Percentiles rank a stretch among this genome's conserved stretches.
These are phyloP conservation scores for Dactylellina sp. DNA, from an alignment of 2,329 filamentous ascomycete species.

Conservation along the genomic window DNA sequence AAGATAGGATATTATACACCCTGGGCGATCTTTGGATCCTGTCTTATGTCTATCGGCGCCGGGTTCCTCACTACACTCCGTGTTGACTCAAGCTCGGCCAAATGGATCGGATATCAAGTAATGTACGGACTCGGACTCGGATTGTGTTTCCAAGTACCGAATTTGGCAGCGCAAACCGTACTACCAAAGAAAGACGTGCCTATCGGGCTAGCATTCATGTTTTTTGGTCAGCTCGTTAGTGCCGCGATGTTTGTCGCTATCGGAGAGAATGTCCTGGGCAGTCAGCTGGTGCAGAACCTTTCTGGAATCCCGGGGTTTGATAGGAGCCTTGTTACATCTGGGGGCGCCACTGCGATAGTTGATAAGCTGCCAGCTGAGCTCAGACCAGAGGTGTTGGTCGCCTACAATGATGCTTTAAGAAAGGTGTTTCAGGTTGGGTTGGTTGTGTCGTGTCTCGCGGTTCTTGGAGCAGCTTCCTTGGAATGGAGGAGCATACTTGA, in stretches of 20 bases:
- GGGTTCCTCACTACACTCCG: slow-evolving; percentile 69
- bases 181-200: slow-evolving; percentile 69
- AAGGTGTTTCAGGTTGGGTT: slow-evolving; percentile 73
- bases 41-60: slow-evolving; percentile 67
- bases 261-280: slow-evolving; percentile 69
- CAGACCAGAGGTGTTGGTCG: slow-evolving; percentile 69
- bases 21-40: slow-evolving; percentile 68
- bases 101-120: slow-evolving; percentile 65
- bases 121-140: slow-evolving; percentile 69
- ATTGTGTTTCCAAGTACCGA: slow-evolving; percentile 71
- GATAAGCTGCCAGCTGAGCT: slow-evolving; percentile 67
- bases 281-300: slow-evolving; percentile 63
- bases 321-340: slow-evolving; percentile 65
- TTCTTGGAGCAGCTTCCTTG: slow-evolving; percentile 69
- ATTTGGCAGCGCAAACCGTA: slow-evolving; percentile 71
- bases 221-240: slow-evolving; percentile 72
- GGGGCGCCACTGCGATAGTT: slow-evolving; percentile 72
- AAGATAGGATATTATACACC: slow-evolving; percentile 73
- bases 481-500: slow-evolving; percentile 72
- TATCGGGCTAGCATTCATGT: slow-evolving; percentile 69
- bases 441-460: slow-evolving; percentile 68
- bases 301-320: slow-evolving; percentile 58
- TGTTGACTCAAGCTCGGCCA: slow-evolving; percentile 64
- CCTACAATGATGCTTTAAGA: slow-evolving; percentile 74
- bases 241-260: slow-evolving; percentile 72